Percentiles rank a stretch among this genome's conserved stretches.
Evolutionary conservation across 1,139 yeast genomes (phyloP).

Genomic region (Schwanniomyces etchellsii): DNA sequence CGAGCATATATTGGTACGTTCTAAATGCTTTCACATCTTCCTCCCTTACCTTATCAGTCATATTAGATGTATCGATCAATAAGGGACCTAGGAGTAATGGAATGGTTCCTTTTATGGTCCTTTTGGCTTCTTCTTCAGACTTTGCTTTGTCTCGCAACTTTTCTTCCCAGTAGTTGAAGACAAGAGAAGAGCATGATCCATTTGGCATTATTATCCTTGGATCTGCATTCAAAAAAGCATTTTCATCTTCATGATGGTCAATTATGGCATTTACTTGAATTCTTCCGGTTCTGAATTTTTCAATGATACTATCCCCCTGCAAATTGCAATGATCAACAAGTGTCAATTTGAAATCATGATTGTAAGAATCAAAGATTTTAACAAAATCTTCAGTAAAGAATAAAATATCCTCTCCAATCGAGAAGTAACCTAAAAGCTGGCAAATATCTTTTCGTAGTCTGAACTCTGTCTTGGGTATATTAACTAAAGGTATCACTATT

Average conservation of each 20-base stretch:
- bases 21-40: slow-evolving; percentile 46
- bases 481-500: slow-evolving; percentile 58
- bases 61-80: slow-evolving; percentile 64
- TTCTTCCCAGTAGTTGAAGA: slow-evolving; percentile 55
- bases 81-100: slow-evolving; percentile 61
- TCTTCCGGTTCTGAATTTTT: slow-evolving; percentile 14
- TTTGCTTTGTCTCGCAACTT: slow-evolving; percentile 15
- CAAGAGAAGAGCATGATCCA: slow-evolving; percentile 79
- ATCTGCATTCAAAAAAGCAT: slow-evolving; percentile 31
- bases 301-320: slow-evolving; percentile 42
- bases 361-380: slow-evolving; percentile 15
- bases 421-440: slow-evolving; percentile 42
- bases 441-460: slow-evolving; percentile 66
- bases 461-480: slow-evolving; percentile 64
- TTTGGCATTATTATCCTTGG: slow-evolving; percentile 59
- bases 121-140: slow-evolving; percentile 10
- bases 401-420: slow-evolving; percentile 45
- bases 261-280: slow-evolving; percentile 54
- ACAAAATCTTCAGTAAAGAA: slow-evolving; percentile 63
- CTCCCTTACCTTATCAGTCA: slow-evolving; percentile 52
- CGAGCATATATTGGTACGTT: slow-evolving; percentile 19
- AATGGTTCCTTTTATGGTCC: slow-evolving; percentile 26
- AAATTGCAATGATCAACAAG: slow-evolving; percentile 82
- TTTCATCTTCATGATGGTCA: slow-evolving; percentile 85
- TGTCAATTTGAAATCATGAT: slow-evolving; percentile 24